Conservation (phyloP, 345 rosid species). For the Aethionema arabicum region DNA sequence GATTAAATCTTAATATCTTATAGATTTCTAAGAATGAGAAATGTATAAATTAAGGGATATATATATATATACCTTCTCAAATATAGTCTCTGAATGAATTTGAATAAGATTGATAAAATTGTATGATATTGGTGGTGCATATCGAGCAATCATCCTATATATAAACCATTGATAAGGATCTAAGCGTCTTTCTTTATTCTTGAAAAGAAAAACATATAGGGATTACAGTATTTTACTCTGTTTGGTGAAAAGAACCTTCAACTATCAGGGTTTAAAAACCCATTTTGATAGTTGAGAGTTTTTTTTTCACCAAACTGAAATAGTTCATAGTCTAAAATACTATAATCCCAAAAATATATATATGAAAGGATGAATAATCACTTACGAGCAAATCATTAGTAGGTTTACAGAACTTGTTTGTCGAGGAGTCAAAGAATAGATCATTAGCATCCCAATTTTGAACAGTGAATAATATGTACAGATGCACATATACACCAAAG, state of each 20-base stretch:
- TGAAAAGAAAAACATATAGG: background rate
- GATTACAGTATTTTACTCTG: background rate
- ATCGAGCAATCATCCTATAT: conserved; percentile 97
- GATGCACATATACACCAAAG: conserved; percentile 97
- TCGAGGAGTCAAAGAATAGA: conserved; percentile 92
- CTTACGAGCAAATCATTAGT: conserved; percentile 99
- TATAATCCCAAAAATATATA: background rate
- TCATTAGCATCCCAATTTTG: conserved; percentile 96
- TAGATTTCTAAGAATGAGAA: conserved; percentile 1
- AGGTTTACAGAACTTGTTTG: conserved; percentile 96
- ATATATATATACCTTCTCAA: conserved; percentile 66
- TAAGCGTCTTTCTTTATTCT: background rate
- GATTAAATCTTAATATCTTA: background rate
- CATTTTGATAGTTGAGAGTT: no score
- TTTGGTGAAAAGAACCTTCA: no score
- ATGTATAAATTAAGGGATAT: conserved; percentile 1
- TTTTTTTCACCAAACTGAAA: no score
- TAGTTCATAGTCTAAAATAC: no score
- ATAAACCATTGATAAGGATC: conserved; percentile 20
- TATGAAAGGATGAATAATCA: conserved; percentile 4
- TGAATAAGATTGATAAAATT: conserved; percentile 93
- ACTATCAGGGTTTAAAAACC: no score
- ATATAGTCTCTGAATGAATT: conserved; percentile 63
- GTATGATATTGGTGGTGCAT: conserved; percentile 95
- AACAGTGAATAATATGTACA: conserved; percentile 96